Evolutionary conservation across 345 rosid genomes (phyloP), one percentile per base, ranked within the genome.

Genomic region (Syzygium aqueum): DNA sequence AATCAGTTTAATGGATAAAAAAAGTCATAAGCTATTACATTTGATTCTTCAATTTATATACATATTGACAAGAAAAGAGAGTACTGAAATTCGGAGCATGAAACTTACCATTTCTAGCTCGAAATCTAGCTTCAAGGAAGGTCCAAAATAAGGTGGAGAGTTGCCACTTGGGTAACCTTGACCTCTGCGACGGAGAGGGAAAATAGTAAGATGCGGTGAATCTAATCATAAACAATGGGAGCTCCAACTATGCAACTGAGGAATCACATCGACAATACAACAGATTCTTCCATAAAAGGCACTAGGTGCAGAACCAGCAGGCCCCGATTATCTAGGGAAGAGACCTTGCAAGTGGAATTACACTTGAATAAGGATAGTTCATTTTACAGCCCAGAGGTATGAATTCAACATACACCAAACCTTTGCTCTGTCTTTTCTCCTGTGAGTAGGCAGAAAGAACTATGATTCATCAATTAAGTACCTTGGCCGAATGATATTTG

Each of bases 71-170:
- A 33, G 78, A 17, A 67, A 67, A 1, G 23, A 8, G 46, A 8
- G 6, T 67, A 33, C 46, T 33, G 17, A 52, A 27, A 14, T 49
- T 51, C 43, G 40, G 51, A 52, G 13, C 30, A 77, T 16, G 88
- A 91, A 87, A 87, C 91, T 89, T 86, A 97, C 99, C 99, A 97
- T 97, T 93, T 97, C 99, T 53, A 97, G 96, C 94, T 97, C 99
- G 88, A 97, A 97, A 90, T 97, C 99, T 73, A 97, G 92, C 93
- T 97, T 97, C 92, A 84, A 85, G 25, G 99, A 93, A 88, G 98
- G 98, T 86, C 99, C 99, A 92, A 96, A 97, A 88, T 91, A 92
- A 77, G 98, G 98, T 33, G 91, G 91, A 90, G 97, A 93, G 88
- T 91, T 87, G 85, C 94, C 97, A 85, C 93, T 90, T 33, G 99